phyloP scores from a whole-genome alignment of 2,329 filamentous ascomycete genomes.

The Diaporthe batatas region DNA sequence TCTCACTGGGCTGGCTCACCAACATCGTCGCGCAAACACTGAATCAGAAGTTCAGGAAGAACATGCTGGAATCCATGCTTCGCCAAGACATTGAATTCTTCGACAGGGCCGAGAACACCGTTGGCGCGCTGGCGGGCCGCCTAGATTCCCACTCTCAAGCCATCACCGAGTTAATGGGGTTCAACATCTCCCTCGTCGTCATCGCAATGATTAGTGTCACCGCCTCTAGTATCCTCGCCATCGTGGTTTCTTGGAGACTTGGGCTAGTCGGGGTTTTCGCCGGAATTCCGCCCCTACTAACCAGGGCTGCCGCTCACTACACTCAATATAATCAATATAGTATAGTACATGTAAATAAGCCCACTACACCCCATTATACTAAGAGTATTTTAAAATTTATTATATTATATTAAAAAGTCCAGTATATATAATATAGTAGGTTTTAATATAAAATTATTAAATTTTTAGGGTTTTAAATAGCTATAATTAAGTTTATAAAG shows the following conservation, averaged over 20 bases:
- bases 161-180: conserved; percentile 58
- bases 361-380: no score
- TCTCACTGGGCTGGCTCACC: not conserved
- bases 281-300: not conserved
- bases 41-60: conserved; percentile 19
- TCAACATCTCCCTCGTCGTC: conserved; percentile 56
- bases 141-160: conserved; percentile 48
- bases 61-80: not conserved
- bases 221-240: conserved; percentile 57
- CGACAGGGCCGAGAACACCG: conserved; percentile 17
- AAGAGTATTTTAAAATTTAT: no score
- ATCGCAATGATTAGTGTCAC: conserved; percentile 54
- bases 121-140: conserved; percentile 7
- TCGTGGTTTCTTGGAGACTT: conserved; percentile 43
- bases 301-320: no score
- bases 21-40: conserved; percentile 2
- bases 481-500: no score
- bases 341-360: no score
- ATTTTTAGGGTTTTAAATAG: no score
- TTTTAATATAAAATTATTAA: no score
- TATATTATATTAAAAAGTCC: no score
- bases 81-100: conserved; percentile 21
- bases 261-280: conserved; percentile 7
- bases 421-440: no score
- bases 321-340: no score